Evolutionary conservation across 495 filamentous ascomycete species (phyloP), one percentile per base, ranked within the genome.

Genomic region (Acidiella bohemica): DNA sequence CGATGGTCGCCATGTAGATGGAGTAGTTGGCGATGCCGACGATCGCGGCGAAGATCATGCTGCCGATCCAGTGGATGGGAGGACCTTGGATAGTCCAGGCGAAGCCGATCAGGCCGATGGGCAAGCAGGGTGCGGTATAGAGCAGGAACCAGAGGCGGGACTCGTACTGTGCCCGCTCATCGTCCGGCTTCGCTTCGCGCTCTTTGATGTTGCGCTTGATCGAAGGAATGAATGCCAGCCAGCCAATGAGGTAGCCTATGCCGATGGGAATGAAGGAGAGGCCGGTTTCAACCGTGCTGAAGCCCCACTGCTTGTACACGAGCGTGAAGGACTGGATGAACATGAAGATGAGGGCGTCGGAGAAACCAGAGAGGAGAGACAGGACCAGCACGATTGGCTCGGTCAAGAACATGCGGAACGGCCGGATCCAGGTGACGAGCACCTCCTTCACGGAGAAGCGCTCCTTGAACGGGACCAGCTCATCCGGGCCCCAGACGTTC

Each of bases 1-100:
- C 81, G 42, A 85, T 81, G 0, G 81, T 84, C 0, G 78, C 79
- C 78, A 84, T 82, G 59, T 82, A 82, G 46, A 82, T 82, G 18
- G 50, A 28, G 51, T 77, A 63, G 39, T 82, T 82, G 30, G 76
- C 76, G 40, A 80, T 77, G 27, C 78, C 78, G 33, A 82, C 68
- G 35, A 81, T 62, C 24, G 68, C 68, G 10, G 67, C 59, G 49
- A 76, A 79, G 39, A 80, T 53, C 72, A 79, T 75, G 17, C 67
- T 64, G 13, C 60, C 73, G 24, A 80, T 76, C 78, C 78, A 81
- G 46, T 75, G 73, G 25, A 71, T 55, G 0, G 66, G 62, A 2
- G 73, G 69, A 2, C 69, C 69, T n/a, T 67, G 49, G 39, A 60
- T 67, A 28, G 71, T 77, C 76, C 68, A 81, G 2, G 76, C 76